Percentiles rank a stretch among this genome's conserved stretches.
phyloP scores from a whole-genome alignment of 164 flowering plant genomes.

The Nymphaea colorata region DNA sequence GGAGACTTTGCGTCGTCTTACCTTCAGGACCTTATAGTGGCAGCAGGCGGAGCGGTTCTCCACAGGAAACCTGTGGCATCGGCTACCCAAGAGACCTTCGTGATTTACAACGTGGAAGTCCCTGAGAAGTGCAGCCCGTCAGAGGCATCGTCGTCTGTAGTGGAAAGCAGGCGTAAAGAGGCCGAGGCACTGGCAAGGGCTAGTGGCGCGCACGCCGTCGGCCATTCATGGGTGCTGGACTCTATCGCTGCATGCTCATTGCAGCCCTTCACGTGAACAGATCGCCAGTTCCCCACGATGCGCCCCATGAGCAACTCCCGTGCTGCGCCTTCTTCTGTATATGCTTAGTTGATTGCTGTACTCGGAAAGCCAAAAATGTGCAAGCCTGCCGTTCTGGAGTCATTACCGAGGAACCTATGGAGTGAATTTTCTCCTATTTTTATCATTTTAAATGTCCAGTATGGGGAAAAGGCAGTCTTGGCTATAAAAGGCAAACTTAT shows the following conservation, averaged over 20 bases:
- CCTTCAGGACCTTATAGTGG: constrained; percentile 61
- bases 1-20: constrained; percentile 61
- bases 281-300: too few relatives aligned
- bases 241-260: constrained; percentile 73
- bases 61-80: constrained; percentile 55
- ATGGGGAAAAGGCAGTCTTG: too few relatives aligned
- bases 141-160: constrained; percentile 12
- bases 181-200: constrained; percentile 55
- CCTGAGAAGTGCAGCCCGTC: constrained; percentile 37
- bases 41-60: constrained; percentile 76
- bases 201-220: constrained; percentile 43
- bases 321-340: too few relatives aligned
- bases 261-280: constrained; percentile 13
- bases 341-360: too few relatives aligned
- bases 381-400: too few relatives aligned
- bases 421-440: too few relatives aligned
- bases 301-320: too few relatives aligned
- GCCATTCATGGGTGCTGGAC: constrained; percentile 67
- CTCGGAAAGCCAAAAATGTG: too few relatives aligned
- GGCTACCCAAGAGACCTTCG: constrained; percentile 13
- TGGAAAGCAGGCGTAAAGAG: constrained; percentile 24
- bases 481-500: too few relatives aligned
- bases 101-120: constrained; percentile 63
- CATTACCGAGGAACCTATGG: too few relatives aligned
- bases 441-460: too few relatives aligned